These are phyloP conservation scores for Aspergillus steynii DNA, from an alignment of 495 filamentous ascomycete species.

Conservation along the genomic window DNA sequence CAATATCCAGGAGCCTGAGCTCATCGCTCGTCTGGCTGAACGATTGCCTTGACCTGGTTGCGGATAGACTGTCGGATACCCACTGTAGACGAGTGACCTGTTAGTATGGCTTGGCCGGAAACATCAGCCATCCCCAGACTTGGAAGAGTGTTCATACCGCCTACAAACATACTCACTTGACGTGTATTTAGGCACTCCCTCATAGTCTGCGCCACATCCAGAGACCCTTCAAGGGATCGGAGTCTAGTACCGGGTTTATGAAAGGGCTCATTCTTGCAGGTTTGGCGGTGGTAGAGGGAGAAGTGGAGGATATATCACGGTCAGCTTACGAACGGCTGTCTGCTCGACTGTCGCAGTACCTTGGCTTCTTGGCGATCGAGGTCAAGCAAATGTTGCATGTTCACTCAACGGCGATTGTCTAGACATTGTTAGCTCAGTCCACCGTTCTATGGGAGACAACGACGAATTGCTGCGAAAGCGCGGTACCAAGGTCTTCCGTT, in stretches of 20 bases:
- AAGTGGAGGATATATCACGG: neutral
- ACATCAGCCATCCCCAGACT: neutral
- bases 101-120: neutral
- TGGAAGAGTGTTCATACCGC: neutral
- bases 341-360: neutral
- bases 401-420: neutral
- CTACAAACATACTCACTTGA: neutral
- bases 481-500: neutral
- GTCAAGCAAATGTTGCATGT: neutral
- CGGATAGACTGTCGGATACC: neutral
- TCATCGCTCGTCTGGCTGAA: neutral
- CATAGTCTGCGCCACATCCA: neutral
- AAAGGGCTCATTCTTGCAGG: neutral
- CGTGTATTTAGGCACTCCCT: neutral
- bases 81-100: neutral
- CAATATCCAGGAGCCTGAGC: neutral
- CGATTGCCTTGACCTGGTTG: neutral
- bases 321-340: neutral
- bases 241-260: neutral
- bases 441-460: neutral
- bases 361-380: neutral
- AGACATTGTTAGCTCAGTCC: neutral
- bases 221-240: neutral
- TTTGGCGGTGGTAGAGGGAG: neutral
- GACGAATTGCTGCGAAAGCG: neutral